phyloP scores from a whole-genome alignment of 495 filamentous ascomycete genomes.

The Mycothermus thermophilus region DNA sequence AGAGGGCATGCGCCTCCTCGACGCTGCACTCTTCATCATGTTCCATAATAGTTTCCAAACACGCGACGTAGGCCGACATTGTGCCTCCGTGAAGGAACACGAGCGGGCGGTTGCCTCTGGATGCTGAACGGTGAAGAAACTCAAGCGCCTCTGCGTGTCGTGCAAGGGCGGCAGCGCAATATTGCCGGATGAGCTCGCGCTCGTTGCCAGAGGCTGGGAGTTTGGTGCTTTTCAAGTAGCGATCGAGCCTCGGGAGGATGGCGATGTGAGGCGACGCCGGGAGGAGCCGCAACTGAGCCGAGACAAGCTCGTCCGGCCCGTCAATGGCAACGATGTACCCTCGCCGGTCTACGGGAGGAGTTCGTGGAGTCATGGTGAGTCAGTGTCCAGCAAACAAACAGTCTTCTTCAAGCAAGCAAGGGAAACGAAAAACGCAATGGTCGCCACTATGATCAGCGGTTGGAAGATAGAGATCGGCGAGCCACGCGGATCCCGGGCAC shows the following conservation, averaged over 20 bases:
- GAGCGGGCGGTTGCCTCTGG: constrained; percentile 26
- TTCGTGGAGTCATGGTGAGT: constrained; percentile 6
- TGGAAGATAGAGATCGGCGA: no score
- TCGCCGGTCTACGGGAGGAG: background rate
- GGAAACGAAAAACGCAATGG: no score
- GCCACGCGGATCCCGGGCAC: no score
- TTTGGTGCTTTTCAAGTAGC: constrained; percentile 19
- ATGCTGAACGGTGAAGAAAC: constrained; percentile 29
- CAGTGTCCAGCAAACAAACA: no score
- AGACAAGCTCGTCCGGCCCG: constrained; percentile 31
- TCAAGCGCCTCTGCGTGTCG: constrained; percentile 29
- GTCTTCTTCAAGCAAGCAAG: background rate
- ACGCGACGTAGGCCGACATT: constrained; percentile 29
- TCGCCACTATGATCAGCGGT: no score
- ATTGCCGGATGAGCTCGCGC: constrained; percentile 24
- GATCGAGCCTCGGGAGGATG: constrained; percentile 29
- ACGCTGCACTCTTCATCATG: constrained; percentile 29
- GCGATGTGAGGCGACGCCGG: constrained; percentile 36
- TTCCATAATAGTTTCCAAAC: constrained; percentile 30
- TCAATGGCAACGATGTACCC: constrained; percentile 41
- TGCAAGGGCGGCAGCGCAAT: constrained; percentile 27
- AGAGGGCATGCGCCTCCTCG: constrained; percentile 28
- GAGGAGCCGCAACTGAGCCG: constrained; percentile 37
- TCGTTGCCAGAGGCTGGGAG: constrained; percentile 16
- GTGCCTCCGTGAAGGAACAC: constrained; percentile 41